phyloP scores from a whole-genome alignment of 2,329 filamentous ascomycete genomes.

The Trichoderma hamatum region DNA sequence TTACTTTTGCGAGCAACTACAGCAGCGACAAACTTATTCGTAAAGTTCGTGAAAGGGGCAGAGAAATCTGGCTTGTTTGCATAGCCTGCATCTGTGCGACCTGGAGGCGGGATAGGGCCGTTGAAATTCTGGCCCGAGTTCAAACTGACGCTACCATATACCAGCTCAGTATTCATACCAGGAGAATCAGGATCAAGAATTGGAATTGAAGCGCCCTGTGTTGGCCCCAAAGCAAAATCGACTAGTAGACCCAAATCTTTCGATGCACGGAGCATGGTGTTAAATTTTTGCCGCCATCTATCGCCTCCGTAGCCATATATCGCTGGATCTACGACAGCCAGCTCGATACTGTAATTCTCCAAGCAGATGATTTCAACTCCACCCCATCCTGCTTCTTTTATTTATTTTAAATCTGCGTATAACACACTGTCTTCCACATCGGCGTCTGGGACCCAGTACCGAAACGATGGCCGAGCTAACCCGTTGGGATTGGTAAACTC shows the following conservation, averaged over 20 bases:
- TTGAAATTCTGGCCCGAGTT: neutral
- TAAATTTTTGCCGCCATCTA: constrained; percentile 10
- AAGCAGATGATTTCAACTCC: constrained; percentile 6
- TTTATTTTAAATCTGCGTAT: constrained; percentile 2
- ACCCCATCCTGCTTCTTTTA: constrained; percentile 13
- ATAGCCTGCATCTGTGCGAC: constrained; percentile 13
- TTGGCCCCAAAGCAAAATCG: constrained; percentile 15
- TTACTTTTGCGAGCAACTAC: constrained; percentile 18
- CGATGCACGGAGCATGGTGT: constrained; percentile 3
- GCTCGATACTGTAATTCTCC: constrained; percentile 9
- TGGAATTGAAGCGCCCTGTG: constrained; percentile 14
- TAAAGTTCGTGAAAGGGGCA: constrained; percentile 6
- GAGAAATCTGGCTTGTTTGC: constrained; percentile 16
- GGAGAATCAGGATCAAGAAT: constrained; percentile 9
- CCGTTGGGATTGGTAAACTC: neutral
- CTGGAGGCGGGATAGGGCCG: neutral
- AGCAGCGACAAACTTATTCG: constrained; percentile 10
- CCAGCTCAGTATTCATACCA: constrained; percentile 11
- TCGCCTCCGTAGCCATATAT: constrained; percentile 10
- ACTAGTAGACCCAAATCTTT: neutral
- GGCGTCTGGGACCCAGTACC: constrained; percentile 17
- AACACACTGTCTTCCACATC: constrained; percentile 8
- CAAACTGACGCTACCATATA: neutral
- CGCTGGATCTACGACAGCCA: constrained; percentile 10
- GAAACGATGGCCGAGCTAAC: constrained; percentile 4